phyloP scores from a whole-genome alignment of 768 basidiomycete genomes.

The Hirschioporus abietinus region DNA sequence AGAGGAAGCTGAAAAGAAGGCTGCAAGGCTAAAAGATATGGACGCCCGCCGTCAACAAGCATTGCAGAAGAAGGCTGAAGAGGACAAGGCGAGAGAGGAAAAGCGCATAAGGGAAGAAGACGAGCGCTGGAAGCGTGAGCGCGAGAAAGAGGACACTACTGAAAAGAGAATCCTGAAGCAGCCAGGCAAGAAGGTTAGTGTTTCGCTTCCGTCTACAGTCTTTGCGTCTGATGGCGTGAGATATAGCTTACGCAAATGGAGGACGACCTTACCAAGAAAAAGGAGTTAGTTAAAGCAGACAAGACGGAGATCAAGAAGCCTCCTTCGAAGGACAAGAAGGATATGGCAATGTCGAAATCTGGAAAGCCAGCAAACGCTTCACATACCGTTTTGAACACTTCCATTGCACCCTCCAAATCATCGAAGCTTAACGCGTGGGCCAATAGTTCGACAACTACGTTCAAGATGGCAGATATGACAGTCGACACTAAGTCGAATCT shows the following conservation, averaged over 20 bases:
- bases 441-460: slow-evolving; percentile 24
- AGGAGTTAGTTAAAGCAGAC: slow-evolving; percentile 54
- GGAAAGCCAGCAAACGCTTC: slow-evolving; percentile 20
- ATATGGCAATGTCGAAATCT: slow-evolving; percentile 21
- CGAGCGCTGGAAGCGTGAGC: slow-evolving; percentile 59
- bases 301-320: slow-evolving; percentile 58
- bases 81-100: slow-evolving; percentile 68
- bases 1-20: slow-evolving; percentile 80
- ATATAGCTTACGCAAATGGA: slow-evolving; percentile 4
- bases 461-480: slow-evolving; percentile 20
- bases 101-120: slow-evolving; percentile 66
- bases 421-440: slow-evolving; percentile 35
- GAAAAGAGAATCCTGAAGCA: slow-evolving; percentile 60
- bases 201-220: not conserved
- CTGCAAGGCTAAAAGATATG: slow-evolving; percentile 69
- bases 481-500: slow-evolving; percentile 30
- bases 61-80: slow-evolving; percentile 70
- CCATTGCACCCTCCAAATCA: slow-evolving; percentile 19
- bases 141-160: slow-evolving; percentile 73
- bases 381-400: slow-evolving; percentile 8
- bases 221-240: not conserved
- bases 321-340: slow-evolving; percentile 49
- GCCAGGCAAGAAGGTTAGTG: slow-evolving; percentile 51
- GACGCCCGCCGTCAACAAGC: slow-evolving; percentile 73
- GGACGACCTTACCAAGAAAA: slow-evolving; percentile 50